Evolutionary conservation across 2,329 filamentous ascomycete species (phyloP).

Genomic region (Penicillium sp.): DNA sequence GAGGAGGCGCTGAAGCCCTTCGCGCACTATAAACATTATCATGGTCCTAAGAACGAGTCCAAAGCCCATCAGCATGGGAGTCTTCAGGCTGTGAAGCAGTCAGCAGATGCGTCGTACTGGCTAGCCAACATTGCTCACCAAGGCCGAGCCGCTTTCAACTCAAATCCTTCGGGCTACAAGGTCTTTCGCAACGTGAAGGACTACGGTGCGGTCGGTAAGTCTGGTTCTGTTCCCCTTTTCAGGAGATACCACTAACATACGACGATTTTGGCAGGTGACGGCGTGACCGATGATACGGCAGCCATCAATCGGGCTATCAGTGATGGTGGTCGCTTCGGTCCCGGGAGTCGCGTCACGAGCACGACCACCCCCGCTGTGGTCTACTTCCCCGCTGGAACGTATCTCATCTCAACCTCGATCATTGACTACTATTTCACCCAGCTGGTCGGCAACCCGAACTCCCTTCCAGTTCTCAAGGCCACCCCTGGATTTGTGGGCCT

Average conservation of each 20-base stretch:
- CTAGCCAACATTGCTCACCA: constrained; percentile 28
- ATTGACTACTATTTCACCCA: constrained; percentile 60
- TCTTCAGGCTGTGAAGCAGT: too few species aligned
- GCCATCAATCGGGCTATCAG: constrained; percentile 49
- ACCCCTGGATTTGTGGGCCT: constrained; percentile 49
- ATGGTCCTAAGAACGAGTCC: constrained; percentile 8
- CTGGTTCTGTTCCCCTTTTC: constrained; percentile 34
- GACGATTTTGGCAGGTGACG: constrained; percentile 32
- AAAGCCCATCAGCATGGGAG: too few species aligned
- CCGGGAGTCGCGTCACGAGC: constrained; percentile 33
- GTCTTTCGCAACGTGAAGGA: constrained; percentile 29
- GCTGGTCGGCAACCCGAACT: constrained; percentile 55
- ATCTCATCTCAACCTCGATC: constrained; percentile 52
- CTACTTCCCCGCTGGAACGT: constrained; percentile 56
- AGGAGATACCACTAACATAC: constrained; percentile 21
- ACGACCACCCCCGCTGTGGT: constrained; percentile 51
- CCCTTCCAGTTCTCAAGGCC: constrained; percentile 51
- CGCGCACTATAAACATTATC: constrained; percentile 12
- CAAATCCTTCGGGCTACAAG: constrained; percentile 19
- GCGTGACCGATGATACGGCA: constrained; percentile 50
- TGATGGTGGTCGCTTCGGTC: constrained; percentile 42
- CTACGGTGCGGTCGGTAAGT: constrained; percentile 27
- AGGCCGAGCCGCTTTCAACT: constrained; percentile 25
- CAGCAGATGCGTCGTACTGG: constrained; percentile 27
- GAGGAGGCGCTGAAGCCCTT: constrained; percentile 13